A percentile compares a stretch with the other conserved stretches of the same genome.
Evolutionary conservation across 495 filamentous ascomycete species (phyloP).

Genomic region (Delitschia confertaspora): DNA sequence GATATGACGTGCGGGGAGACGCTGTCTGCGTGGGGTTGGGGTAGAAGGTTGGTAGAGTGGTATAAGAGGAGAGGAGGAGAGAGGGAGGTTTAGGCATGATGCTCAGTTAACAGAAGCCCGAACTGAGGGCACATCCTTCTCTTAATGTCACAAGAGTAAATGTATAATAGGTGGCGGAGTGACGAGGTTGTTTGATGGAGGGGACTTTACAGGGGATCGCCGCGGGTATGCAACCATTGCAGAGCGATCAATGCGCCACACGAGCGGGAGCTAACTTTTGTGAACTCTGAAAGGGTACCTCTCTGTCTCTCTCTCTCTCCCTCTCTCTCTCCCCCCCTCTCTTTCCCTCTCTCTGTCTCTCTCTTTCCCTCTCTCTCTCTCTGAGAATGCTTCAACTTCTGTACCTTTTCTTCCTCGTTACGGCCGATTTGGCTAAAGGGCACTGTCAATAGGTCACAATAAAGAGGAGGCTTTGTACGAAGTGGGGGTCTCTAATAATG

Average conservation of each 20-base stretch:
- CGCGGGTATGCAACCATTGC: neutral
- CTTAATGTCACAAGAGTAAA: neutral
- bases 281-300: neutral
- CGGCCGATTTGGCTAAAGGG: no score
- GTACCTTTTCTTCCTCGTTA: no score
- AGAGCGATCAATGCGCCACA: neutral
- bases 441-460: no score
- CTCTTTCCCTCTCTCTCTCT: neutral
- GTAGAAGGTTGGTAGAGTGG: neutral
- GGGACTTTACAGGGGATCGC: neutral
- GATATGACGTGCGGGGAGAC: slow-evolving; percentile 24
- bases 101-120: neutral
- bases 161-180: neutral
- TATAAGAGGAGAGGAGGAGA: slow-evolving; percentile 14
- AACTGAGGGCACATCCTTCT: neutral
- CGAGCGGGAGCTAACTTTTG: neutral
- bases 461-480: no score
- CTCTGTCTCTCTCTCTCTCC: neutral
- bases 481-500: slow-evolving; percentile 16
- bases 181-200: no score
- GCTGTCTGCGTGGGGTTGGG: slow-evolving; percentile 1
- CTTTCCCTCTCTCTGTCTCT: neutral
- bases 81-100: slow-evolving; percentile 23
- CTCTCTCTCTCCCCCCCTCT: neutral
- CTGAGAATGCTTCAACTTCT: neutral